Evolutionary conservation across 192 early-diverging fungal species (phyloP).

Genomic region (Rhizophagus prolifer): DNA sequence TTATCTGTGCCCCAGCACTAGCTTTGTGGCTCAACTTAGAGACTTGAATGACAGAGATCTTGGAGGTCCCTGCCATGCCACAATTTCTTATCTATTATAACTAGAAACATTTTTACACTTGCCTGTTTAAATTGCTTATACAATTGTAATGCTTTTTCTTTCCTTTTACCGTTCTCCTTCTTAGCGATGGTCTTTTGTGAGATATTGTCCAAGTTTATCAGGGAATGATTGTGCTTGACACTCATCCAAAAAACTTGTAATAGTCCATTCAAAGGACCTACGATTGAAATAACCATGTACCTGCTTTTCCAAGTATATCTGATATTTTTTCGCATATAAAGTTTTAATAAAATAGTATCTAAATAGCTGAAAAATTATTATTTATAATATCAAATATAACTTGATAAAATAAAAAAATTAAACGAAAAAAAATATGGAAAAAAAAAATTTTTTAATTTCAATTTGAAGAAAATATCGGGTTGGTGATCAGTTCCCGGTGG

Average conservation of each 20-base stretch:
- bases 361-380: no score
- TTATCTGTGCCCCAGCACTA: constrained; percentile 25
- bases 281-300: constrained; percentile 25
- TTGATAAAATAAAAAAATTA: no score
- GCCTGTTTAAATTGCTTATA: constrained; percentile 19
- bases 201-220: constrained; percentile 27
- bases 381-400: no score
- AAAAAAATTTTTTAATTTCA: no score
- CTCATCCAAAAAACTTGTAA: constrained; percentile 27
- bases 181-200: constrained; percentile 20
- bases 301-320: no score
- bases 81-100: constrained; percentile 16
- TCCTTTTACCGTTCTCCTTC: constrained; percentile 18
- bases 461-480: no score
- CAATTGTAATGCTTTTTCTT: constrained; percentile 20
- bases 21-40: constrained; percentile 28
- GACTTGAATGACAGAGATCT: constrained; percentile 29
- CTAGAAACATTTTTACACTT: constrained; percentile 22
- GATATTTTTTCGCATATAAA: no score
- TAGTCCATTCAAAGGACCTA: constrained; percentile 24
- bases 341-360: no score
- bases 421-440: no score
- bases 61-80: constrained; percentile 28
- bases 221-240: constrained; percentile 28
- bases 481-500: no score